Conservation (phyloP, 2,329 filamentous ascomycete genomes). For the Penicillium sp. region DNA sequence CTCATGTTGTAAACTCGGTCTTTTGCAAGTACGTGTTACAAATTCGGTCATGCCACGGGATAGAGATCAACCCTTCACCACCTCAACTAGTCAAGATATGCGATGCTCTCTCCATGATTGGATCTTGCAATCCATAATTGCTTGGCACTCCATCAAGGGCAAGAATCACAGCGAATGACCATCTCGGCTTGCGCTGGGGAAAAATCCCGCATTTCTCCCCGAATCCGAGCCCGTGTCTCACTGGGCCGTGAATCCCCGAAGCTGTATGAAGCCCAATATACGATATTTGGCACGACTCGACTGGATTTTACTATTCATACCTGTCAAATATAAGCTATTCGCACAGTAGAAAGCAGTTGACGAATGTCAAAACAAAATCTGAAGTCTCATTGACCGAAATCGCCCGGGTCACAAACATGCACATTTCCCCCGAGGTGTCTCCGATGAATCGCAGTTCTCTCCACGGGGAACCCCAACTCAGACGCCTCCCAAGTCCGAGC, state of each 20-base stretch:
- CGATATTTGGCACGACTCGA: too few relatives aligned
- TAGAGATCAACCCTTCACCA: background rate
- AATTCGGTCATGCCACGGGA: background rate
- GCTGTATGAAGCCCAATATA: too few relatives aligned
- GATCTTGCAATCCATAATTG: background rate
- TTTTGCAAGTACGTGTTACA: too few relatives aligned
- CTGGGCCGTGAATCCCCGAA: background rate
- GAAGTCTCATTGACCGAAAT: background rate
- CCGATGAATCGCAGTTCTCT: conserved; percentile 16
- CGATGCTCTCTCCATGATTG: background rate
- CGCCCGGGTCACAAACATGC: background rate
- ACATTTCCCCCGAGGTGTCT: conserved; percentile 20
- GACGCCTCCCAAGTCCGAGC: background rate
- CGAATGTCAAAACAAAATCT: background rate
- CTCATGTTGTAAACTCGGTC: too few relatives aligned
- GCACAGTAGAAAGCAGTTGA: background rate
- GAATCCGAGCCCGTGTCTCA: background rate
- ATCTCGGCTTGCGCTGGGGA: conserved; percentile 13
- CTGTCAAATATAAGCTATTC: background rate
- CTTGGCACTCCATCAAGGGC: background rate
- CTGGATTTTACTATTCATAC: too few relatives aligned
- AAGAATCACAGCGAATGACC: conserved; percentile 13
- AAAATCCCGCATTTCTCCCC: conserved; percentile 11
- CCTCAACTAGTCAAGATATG: background rate
- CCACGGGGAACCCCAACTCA: conserved; percentile 18